Evolutionary conservation across 2,329 filamentous ascomycete genomes (phyloP).

Genomic region (Aspergillus fumigatiaffinis): DNA sequence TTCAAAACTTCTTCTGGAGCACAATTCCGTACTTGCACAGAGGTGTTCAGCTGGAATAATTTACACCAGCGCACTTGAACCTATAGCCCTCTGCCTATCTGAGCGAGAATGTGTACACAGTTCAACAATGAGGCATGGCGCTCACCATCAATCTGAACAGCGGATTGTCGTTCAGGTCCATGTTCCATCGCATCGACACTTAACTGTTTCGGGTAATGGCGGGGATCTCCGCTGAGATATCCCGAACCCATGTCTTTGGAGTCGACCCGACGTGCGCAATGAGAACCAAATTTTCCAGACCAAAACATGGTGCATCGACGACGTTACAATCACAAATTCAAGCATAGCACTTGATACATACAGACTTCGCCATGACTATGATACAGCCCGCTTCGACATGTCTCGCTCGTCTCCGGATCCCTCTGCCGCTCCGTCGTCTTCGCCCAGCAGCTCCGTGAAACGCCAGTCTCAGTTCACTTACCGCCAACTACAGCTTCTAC

Average conservation of each 20-base stretch:
- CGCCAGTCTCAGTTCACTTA: conserved; percentile 72
- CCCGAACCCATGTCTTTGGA: not conserved
- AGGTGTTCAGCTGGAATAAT: not conserved
- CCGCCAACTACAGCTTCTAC: conserved; percentile 73
- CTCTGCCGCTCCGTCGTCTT: conserved; percentile 32
- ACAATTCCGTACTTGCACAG: no score
- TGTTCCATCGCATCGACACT: not conserved
- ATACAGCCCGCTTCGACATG: conserved; percentile 41
- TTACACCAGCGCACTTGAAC: not conserved
- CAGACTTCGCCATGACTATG: conserved; percentile 14
- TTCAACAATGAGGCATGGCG: no score
- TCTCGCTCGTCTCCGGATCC: conserved; percentile 61
- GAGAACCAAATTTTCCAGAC: not conserved
- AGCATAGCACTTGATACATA: not conserved
- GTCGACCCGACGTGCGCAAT: not conserved
- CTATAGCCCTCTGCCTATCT: not conserved
- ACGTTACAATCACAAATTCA: not conserved
- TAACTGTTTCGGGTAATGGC: not conserved
- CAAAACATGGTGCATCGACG: not conserved
- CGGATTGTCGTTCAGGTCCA: not conserved
- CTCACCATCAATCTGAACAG: no score
- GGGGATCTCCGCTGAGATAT: not conserved
- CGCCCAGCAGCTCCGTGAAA: conserved; percentile 41
- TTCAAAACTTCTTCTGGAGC: no score
- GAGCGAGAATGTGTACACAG: not conserved